phyloP scores from a whole-genome alignment of 2,329 filamentous ascomycete species.

The Juglanconis juglandina region DNA sequence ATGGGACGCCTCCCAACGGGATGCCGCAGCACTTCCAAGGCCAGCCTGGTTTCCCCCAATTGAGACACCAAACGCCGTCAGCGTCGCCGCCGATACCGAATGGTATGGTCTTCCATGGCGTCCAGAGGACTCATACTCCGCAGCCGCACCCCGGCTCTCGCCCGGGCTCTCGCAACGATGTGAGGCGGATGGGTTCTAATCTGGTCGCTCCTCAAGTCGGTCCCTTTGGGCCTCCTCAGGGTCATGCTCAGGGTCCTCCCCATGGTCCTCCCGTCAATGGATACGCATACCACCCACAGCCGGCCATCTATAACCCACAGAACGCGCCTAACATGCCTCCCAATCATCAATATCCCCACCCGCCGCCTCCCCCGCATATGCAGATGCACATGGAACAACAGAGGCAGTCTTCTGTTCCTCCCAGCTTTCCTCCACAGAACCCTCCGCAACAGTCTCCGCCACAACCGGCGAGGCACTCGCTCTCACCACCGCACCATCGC shows the following conservation, averaged over 20 bases:
- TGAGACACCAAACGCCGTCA: conserved; percentile 78
- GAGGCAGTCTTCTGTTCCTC: conserved; percentile 66
- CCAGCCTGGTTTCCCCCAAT: conserved; percentile 70
- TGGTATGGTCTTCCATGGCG: conserved; percentile 59
- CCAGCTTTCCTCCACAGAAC: conserved; percentile 58
- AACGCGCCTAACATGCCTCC: conserved; percentile 40
- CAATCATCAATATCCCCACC: conserved; percentile 37
- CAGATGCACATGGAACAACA: conserved; percentile 70
- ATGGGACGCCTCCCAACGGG: conserved; percentile 69
- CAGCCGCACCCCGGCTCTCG: conserved; percentile 74
- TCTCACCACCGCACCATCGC: conserved; percentile 57
- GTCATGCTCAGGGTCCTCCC: conserved; percentile 23
- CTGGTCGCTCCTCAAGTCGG: conserved; percentile 63
- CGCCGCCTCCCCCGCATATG: conserved; percentile 45
- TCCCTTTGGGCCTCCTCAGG: conserved; percentile 44
- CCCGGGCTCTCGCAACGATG: conserved; percentile 75
- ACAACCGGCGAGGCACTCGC: conserved; percentile 48
- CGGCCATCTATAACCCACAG: conserved; percentile 76
- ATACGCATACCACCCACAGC: conserved; percentile 82
- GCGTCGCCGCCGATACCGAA: conserved; percentile 86
- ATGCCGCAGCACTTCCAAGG: conserved; percentile 69
- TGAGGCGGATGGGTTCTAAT: conserved; percentile 71
- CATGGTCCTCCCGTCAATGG: conserved; percentile 49
- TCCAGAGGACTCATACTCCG: conserved; percentile 72
- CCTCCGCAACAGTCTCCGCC: conserved; percentile 53